Evolutionary conservation across 495 filamentous ascomycete species (phyloP).

Genomic region (Penicillium cosmopolitanum): DNA sequence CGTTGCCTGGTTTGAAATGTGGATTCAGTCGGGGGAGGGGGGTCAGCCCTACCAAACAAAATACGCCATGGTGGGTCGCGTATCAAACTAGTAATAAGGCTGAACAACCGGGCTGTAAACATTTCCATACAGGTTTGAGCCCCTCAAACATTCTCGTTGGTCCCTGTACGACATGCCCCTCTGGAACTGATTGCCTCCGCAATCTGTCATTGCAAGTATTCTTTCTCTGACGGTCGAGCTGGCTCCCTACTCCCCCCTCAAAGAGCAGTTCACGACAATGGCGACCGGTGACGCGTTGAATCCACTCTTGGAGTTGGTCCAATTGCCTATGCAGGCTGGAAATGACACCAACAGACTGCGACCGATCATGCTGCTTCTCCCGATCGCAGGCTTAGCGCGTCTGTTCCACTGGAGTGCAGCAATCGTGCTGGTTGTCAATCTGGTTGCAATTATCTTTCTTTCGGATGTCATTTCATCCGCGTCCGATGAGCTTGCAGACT

Average conservation of each 20-base stretch:
- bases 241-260: not conserved
- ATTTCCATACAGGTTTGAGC: not conserved
- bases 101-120: constrained; percentile 8
- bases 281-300: not conserved
- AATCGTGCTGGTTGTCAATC: constrained; percentile 24
- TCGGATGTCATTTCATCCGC: constrained; percentile 22
- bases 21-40: constrained; percentile 3
- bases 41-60: constrained; percentile 22
- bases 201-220: not conserved
- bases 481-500: constrained; percentile 20
- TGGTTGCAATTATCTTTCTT: constrained; percentile 26
- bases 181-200: not conserved
- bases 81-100: constrained; percentile 22
- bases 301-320: constrained; percentile 6
- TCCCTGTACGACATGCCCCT: not conserved
- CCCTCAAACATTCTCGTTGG: not conserved
- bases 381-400: constrained; percentile 20
- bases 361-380: constrained; percentile 18
- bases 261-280: constrained; percentile 1
- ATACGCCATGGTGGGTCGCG: constrained; percentile 2
- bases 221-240: not conserved
- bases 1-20: constrained; percentile 9
- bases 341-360: constrained; percentile 1
- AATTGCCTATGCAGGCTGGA: constrained; percentile 5
- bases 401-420: constrained; percentile 22